Base-by-base conservation (phyloP, 2,329 filamentous ascomycete species). In the Pseudocercospora crystallina region DNA sequence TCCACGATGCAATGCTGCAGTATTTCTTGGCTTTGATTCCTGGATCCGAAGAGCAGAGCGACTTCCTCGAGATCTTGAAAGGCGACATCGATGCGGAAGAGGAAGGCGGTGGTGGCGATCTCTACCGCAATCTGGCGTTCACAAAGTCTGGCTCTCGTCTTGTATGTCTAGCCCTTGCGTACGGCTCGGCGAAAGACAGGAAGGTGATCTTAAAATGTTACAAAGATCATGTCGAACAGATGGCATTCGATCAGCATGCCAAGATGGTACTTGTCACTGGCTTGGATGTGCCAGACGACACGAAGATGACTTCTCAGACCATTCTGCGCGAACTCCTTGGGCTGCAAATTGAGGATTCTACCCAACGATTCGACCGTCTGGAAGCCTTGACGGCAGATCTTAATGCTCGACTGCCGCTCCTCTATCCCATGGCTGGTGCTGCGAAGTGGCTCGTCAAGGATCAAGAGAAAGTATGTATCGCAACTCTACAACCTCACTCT, bases 1-100 rank as follows among this genome's bases (percentile, higher is more conserved):
- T 99, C 14, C 95, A 99, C 71, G 94, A 97, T 65, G 94, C 94
- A 43, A 96, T 99, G 91, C 78, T 96, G 53, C 92, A 99, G 69
- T 99, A 96, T 72, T 96, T 92, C 73, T 75, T 90, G 46, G 92
- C 87, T 63, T 83, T 85, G 40, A 85, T 87, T 58, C 76, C 82
- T 4, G 90, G 87, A 3, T 89, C 85, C 38, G 84, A 89, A 51
- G 92, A 97, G 69, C 85, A 89, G 36, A 87, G 79, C 30, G 90
- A 95, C 62, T 96, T 96, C 66, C 74, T 95, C 51, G 91, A 97
- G 70, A 80, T 95, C 60, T 77, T 99, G 65, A 95, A 95, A 74
- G 89, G 89, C 35, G 92, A 99, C 60, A 89, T 96, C 66, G 86
- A 87, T 51, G 65, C 73, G n/a, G 75, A 76, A 32, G 53, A 59